Base-by-base conservation (phyloP, 2,329 filamentous ascomycete genomes). In the Hymenoscyphus fructigenus region DNA sequence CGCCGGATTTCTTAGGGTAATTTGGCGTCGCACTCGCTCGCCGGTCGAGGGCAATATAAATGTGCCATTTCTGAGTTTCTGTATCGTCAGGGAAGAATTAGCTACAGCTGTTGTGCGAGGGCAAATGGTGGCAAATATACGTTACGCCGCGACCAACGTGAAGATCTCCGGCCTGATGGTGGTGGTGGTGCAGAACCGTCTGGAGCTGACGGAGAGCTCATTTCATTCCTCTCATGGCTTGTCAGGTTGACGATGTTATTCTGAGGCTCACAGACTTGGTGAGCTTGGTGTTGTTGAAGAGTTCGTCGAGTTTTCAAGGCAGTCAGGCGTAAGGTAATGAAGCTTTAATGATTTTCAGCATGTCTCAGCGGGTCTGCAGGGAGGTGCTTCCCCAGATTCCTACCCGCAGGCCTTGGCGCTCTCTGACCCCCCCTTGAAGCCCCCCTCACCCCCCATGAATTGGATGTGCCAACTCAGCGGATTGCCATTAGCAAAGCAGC, bases 1-100 rank as follows among this genome's bases (percentile, higher is more conserved):
- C 64, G 83, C 78, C 62, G 84, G 73, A 73, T 80, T 82, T 72
- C 90, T 89, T 32, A 97, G 82, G 26, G 90, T 94, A 71, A 97
- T 92, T 67, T 89, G 85, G 67, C 91, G 90, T 74, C 88, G 90
- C 57, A 92, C 85, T 68, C 93, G 91, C 78, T 96, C 91, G 73
- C 94, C 93, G 2, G 93, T 97, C 65, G 85, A 83, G 7, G 94
- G 93, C 62, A 96, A 85, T 71, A 98, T 90, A 76, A 96, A 93
- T 56, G 92, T 95, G 69, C 91, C 91, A 75, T 94, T 91, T 70
- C 90, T 89, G 67, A 96, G 83, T 84, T 93, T 88, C 86, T 89
- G 58, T 66, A 17, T 23, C 50, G 23, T 20, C 28, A 15, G 26
- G n/a, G 17, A 38, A 28, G 10, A 15, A 44, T 63, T 59, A 63